Evolutionary conservation across 305 asterid genomes (phyloP).

Genomic region (Fraxinus sp.): DNA sequence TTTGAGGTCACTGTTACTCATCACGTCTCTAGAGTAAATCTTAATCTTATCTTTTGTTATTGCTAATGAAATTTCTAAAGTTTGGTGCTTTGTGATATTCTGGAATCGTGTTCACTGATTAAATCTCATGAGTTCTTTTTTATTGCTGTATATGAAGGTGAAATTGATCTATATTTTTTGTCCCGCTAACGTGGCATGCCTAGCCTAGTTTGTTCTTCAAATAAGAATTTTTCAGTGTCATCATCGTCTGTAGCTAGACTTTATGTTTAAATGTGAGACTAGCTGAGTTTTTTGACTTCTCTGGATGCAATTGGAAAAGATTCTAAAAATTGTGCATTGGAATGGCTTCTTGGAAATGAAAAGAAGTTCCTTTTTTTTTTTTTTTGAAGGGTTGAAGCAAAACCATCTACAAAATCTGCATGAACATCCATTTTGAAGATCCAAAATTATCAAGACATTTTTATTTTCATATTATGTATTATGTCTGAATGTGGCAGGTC

Average conservation of each 20-base stretch:
- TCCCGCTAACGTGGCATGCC: constrained; percentile 23
- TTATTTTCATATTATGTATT: not conserved
- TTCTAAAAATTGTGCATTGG: constrained; percentile 7
- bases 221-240: constrained; percentile 10
- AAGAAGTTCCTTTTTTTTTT: not conserved
- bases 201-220: constrained; percentile 12
- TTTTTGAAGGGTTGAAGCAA: not conserved
- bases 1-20: not conserved
- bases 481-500: not conserved
- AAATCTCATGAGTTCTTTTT: not conserved
- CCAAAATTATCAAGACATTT: not conserved
- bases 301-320: constrained; percentile 5
- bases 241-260: not conserved
- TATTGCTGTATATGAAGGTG: constrained; percentile 17
- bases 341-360: constrained; percentile 1
- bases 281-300: constrained; percentile 1
- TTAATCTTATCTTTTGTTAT: not conserved
- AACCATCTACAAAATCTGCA: not conserved
- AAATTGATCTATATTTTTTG: constrained; percentile 18
- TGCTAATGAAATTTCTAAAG: not conserved
- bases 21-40: not conserved
- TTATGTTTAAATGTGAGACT: not conserved
- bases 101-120: constrained; percentile 15
- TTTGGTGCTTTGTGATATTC: constrained; percentile 11
- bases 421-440: constrained; percentile 6